Percentiles rank a stretch among this genome's conserved stretches.
phyloP scores from a whole-genome alignment of 2,329 filamentous ascomycete genomes.

The Clarireedia hainanense region DNA sequence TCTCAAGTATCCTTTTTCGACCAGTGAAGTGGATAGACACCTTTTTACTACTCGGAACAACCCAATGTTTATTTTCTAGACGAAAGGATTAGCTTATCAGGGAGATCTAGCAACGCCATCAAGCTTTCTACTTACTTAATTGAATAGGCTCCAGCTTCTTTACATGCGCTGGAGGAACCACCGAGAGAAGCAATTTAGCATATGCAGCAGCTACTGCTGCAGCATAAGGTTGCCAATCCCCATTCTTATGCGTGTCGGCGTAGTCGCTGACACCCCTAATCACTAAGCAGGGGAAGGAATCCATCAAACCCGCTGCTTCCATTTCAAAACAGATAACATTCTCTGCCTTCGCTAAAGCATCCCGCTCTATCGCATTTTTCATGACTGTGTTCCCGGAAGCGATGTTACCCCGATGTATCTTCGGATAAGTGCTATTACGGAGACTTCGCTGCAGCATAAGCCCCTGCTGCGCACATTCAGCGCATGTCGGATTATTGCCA shows the following conservation, averaged over 20 bases:
- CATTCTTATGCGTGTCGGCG: conserved; percentile 11
- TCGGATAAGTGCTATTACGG: not conserved
- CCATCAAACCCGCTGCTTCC: conserved; percentile 9
- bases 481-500: not conserved
- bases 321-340: conserved; percentile 6
- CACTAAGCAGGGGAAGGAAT: conserved; percentile 9
- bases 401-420: conserved; percentile 32
- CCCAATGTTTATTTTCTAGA: too few species aligned
- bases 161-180: not conserved
- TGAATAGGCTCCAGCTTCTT: not conserved
- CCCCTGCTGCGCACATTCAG: not conserved
- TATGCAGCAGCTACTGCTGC: conserved; percentile 7
- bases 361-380: not conserved
- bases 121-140: not conserved
- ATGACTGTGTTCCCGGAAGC: conserved; percentile 2
- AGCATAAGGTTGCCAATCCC: conserved; percentile 10
- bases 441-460: not conserved
- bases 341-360: not conserved
- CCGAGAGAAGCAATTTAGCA: conserved; percentile 1
- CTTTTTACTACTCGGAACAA: too few species aligned
- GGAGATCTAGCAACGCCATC: too few species aligned
- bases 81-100: too few species aligned
- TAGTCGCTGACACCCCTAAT: conserved; percentile 11
- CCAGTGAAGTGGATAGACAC: too few species aligned
- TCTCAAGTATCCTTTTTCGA: too few species aligned